Base-by-base conservation (phyloP, 129 eudicot genomes). In the Scalesia atractyloides region DNA sequence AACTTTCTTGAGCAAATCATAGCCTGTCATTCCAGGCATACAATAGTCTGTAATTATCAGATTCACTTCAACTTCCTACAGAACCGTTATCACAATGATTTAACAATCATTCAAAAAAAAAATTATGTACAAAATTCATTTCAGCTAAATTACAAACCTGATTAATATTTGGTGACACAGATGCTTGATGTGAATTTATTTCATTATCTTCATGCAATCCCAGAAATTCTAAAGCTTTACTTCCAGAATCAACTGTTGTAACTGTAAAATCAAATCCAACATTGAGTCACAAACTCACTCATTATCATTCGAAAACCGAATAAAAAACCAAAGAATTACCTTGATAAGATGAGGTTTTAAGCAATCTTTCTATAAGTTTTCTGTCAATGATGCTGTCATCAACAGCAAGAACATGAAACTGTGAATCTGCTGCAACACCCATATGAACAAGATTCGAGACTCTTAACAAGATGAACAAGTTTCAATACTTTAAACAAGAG, bases 1-100 rank as follows among this genome's bases (percentile, higher is more conserved):
- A 30, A 92, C 71, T 89, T 85, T 92, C 84, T 87, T 92, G 73
- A 92, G 91, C 87, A 92, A 85, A 83, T 92, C 98, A 83, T 89
- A 92, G 76, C 98, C 98, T 68, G 98, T 92, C 96, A 89, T 92
- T 82, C 91, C 98, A 49, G 98, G 98, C 98, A 92, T 92, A 76
- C 98, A 92, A 73, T 92, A 92, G 84, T 92, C 98, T 66, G 98
- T 92, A 54, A 92, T 92, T 18, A 92, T 85, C 46, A 92, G 91
- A 89, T 92, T 92, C 73, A 92, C 91, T 81, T 82, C 94, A 73
- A 89, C 86, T 53, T 81, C 96, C 94, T 89, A 85, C 44, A 77
- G 77, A 69, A 71, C 58, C 65, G 14, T 66, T 61, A 61, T 3
- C 68, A 76, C 19, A 13, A 53, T 62, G 16, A 41, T 39, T 4